These are phyloP conservation scores for Aspergillus olivimuriae DNA, from an alignment of 495 filamentous ascomycete species.

Conservation along the genomic window DNA sequence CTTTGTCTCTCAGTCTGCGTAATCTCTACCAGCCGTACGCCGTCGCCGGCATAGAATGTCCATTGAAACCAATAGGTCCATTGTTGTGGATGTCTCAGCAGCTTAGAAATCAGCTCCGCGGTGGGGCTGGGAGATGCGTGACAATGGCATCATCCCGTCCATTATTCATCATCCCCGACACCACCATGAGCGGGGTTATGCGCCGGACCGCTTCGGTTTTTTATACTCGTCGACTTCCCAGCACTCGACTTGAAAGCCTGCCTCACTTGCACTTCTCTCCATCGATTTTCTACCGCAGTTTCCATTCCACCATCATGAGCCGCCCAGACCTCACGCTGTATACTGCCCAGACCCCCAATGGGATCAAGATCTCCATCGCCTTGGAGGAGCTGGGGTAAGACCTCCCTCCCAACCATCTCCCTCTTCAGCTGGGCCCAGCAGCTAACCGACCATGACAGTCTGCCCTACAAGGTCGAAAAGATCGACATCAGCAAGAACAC, in stretches of 20 bases:
- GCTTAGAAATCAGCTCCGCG: slow-evolving; percentile 14
- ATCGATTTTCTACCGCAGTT: neutral
- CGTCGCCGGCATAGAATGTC: too few relatives aligned
- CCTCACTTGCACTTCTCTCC: neutral
- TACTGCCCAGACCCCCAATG: slow-evolving; percentile 48
- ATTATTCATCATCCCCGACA: slow-evolving; percentile 1
- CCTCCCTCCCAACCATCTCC: neutral
- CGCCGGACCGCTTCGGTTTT: neutral
- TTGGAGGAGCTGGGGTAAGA: slow-evolving; percentile 74
- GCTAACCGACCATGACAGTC: slow-evolving; percentile 20
- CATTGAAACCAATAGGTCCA: too few relatives aligned
- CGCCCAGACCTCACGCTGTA: slow-evolving; percentile 43
- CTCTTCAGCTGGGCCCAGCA: neutral
- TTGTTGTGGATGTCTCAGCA: too few relatives aligned
- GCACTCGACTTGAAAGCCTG: neutral
- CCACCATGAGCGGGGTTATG: neutral
- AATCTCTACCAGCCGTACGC: too few relatives aligned
- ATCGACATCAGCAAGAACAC: slow-evolving; percentile 65
- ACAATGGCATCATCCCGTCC: slow-evolving; percentile 6
- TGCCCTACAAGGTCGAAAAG: slow-evolving; percentile 57
- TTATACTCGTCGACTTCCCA: neutral
- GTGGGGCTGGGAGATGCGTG: neutral
- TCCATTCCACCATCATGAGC: slow-evolving; percentile 18
- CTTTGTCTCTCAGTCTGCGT: too few relatives aligned
- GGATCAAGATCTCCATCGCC: slow-evolving; percentile 74